Evolutionary conservation across 805 yeast genomes (phyloP), one percentile per base, ranked within the genome.

Genomic region (Kurtzmaniella cleridarum): DNA sequence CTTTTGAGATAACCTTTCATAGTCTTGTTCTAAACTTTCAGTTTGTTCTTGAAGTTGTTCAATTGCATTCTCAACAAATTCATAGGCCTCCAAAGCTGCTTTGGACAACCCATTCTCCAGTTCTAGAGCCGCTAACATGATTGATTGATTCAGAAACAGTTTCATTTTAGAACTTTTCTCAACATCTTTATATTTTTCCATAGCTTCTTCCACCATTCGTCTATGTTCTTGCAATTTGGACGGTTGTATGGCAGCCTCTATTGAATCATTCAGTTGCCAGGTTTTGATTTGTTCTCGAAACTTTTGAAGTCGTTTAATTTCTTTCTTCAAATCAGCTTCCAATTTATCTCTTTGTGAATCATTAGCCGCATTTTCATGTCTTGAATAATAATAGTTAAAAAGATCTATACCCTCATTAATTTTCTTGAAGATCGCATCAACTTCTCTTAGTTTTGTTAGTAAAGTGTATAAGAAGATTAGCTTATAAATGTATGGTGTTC

Each of bases 381-480:
- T 55, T n/a, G 66, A 62, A 47, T 57, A 64, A 48, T 69, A 68
- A 45, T 69, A 68, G 43, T 68, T 66, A 50, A 69, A 69, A 30
- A 63, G 63, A 43, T 68, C 71, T 41, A 69, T 54, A 13, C 74
- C 74, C 43, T 69, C 74, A 42, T 60, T 69, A 38, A 69, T 66
- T 42, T 66, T 66, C 40, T 69, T 69, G 55, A 69, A 68, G 38
- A 68, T 58, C 27, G 64, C 59, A 42, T 65, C 71, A 34, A 64
- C 66, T 45, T 65, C 71, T 47, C 71, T 65, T 12, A 31, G 18
- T 40, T 17, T 34, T 13, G 33, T 36, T 29, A 36, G 39, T 35
- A 35, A 14, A 20, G n/a, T 15, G 35, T 7, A 13, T n/a, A 14
- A 32, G 8, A 31, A 6, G 5, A 31, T 31, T 5, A 17, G 34